These are phyloP conservation scores for Cadophora sp. DNA, from an alignment of 2,329 filamentous ascomycete genomes.

Conservation along the genomic window DNA sequence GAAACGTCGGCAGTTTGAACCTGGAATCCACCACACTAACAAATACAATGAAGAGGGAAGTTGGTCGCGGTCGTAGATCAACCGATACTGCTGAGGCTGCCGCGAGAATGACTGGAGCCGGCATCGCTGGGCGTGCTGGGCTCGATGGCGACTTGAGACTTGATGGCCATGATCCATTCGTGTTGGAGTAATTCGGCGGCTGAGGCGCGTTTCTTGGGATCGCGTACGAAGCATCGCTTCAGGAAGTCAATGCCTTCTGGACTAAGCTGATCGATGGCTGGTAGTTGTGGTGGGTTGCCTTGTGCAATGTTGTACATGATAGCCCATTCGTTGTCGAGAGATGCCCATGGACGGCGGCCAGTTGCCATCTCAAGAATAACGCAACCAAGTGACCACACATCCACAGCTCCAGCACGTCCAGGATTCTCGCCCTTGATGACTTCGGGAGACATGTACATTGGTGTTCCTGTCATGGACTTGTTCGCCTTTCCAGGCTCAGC, in stretches of 20 bases:
- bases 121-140: conserved; percentile 66
- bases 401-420: conserved; percentile 84
- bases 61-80: conserved; percentile 13
- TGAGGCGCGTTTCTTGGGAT: conserved; percentile 78
- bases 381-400: conserved; percentile 96
- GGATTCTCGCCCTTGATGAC: conserved; percentile 90
- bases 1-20: conserved; percentile 15
- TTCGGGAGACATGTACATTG: conserved; percentile 99
- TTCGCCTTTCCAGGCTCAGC: conserved; percentile 68
- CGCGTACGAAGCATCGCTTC: conserved; percentile 82
- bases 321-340: conserved; percentile 97
- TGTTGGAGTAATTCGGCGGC: conserved; percentile 92
- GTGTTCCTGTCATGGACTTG: conserved; percentile 95
- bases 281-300: conserved; percentile 89
- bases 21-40: conserved; percentile 2
- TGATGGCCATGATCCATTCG: conserved; percentile 81
- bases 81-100: conserved; percentile 40
- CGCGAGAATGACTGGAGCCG: conserved; percentile 38
- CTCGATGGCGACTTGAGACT: conserved; percentile 66
- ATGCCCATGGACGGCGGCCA: conserved; percentile 91
- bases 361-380: conserved; percentile 98
- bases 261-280: conserved; percentile 82
- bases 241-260: conserved; percentile 87
- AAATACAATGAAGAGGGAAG: conserved; percentile 12
- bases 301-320: conserved; percentile 99